Base-by-base conservation (phyloP, 495 filamentous ascomycete genomes). In the Achaetomiella virescens region DNA sequence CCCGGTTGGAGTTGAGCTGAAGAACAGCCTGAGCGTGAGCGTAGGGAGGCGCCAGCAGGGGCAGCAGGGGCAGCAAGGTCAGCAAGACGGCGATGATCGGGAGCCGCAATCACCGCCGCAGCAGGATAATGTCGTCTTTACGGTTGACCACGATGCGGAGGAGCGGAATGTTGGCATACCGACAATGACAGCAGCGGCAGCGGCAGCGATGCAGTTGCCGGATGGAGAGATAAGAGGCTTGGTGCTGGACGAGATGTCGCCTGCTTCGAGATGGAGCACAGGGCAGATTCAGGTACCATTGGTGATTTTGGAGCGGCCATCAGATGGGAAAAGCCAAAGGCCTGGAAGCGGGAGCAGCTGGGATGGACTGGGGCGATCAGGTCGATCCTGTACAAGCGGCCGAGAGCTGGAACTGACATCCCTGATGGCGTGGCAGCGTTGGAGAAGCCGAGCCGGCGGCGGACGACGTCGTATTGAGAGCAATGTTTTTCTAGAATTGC, bases 261-360 rank as follows among this genome's bases (percentile, higher is more conserved):
- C 6, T 2, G 14, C 25, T 40, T 27, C 45, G 24, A 9, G 27
- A 10, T 44, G 14, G 52, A 43, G 40, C 22, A 20, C 18, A 53
- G 52, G 40, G 38, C 45, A 25, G 49, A 12, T 6, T 0, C 37
- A 31, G 15, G 40, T 60, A 11, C 66, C 72, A 20, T 24, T 48
- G 33, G 59, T 70, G 48, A 72, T 75, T 22, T 58, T 73, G 9
- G 68, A 75, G 66, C 65, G 61, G 46, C 51, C 61, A 12, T 57
- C 61, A 20, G 50, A 57, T 31, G 62, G 71, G 12, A 38, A 40
- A 60, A 59, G 50, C 65, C 52, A 11, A 70, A 61, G 58, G 72
- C 65, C 31, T 75, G 72, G 72, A 59, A 58, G 48, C 64, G 66
- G 43, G 61, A 72, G 50, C 64, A 68, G 63, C 58, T 75, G 20